phyloP scores from a whole-genome alignment of 1,139 yeast genomes.

The Blastobotrys raffinosifermentans region DNA sequence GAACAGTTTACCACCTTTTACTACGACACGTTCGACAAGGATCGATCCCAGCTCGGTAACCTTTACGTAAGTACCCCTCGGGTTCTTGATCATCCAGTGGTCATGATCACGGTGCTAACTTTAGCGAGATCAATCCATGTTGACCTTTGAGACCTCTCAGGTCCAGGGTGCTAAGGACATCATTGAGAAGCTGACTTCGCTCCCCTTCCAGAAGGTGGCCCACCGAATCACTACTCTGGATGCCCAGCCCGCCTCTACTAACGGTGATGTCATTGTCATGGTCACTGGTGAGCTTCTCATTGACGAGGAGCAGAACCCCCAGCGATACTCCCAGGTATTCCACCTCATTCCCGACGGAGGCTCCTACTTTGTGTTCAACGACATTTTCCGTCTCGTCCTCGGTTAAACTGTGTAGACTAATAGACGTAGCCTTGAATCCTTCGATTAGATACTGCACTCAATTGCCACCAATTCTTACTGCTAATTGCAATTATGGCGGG shows the following conservation, averaged over 20 bases:
- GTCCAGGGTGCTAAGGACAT: constrained; percentile 90
- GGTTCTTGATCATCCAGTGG: background rate
- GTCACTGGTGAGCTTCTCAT: constrained; percentile 92
- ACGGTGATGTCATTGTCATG: constrained; percentile 93
- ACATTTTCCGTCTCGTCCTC: constrained; percentile 72
- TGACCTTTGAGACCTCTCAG: constrained; percentile 92
- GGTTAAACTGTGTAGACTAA: background rate
- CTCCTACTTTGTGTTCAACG: constrained; percentile 91
- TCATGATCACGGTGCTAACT: too few relatives aligned
- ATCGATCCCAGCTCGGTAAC: constrained; percentile 88
- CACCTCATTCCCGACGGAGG: constrained; percentile 90
- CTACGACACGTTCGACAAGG: constrained; percentile 91
- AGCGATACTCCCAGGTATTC: constrained; percentile 95
- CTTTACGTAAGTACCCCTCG: constrained; percentile 55
- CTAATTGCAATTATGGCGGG: background rate
- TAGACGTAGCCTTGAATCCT: background rate
- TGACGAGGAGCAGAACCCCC: constrained; percentile 93
- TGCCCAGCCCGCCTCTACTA: constrained; percentile 95
- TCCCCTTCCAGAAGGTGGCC: constrained; percentile 87
- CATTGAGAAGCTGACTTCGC: constrained; percentile 78
- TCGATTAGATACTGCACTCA: background rate
- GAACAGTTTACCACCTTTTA: constrained; percentile 88
- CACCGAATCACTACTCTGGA: constrained; percentile 93
- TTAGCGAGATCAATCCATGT: constrained; percentile 89
- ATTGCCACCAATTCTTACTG: too few relatives aligned